Conservation (phyloP, 768 basidiomycete species). For the Calocybe indica region DNA sequence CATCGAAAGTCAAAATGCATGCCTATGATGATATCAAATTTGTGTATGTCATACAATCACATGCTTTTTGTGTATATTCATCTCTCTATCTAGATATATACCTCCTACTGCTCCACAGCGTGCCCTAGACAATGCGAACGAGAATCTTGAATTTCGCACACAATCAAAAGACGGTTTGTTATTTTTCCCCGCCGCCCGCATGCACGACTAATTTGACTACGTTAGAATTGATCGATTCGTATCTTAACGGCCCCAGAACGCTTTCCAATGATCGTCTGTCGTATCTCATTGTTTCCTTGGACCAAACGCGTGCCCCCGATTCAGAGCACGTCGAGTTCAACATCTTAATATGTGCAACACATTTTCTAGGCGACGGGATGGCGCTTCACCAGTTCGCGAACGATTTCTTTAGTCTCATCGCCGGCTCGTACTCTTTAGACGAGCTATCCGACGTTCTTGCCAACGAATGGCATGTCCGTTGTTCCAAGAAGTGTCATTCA, state of each 20-base stretch:
- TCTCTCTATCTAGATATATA: constrained; percentile 32
- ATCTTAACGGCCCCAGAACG: constrained; percentile 74
- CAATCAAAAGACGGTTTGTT: constrained; percentile 50
- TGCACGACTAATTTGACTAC: background rate
- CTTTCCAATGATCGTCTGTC: constrained; percentile 64
- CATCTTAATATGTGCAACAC: constrained; percentile 68
- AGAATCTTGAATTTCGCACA: constrained; percentile 41
- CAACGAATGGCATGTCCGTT: constrained; percentile 25
- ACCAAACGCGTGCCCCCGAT: background rate
- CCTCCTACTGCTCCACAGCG: constrained; percentile 35
- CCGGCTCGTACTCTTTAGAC: constrained; percentile 21
- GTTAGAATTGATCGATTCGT: constrained; percentile 58
- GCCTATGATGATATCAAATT: constrained; percentile 63
- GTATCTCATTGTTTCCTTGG: constrained; percentile 44
- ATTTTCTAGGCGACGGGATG: constrained; percentile 87
- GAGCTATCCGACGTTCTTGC: constrained; percentile 23
- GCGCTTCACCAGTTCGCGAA: constrained; percentile 78
- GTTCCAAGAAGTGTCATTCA: too few relatives aligned
- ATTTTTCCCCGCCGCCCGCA: background rate
- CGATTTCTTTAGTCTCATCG: constrained; percentile 68
- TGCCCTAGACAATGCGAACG: constrained; percentile 41
- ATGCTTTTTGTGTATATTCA: background rate
- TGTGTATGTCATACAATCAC: constrained; percentile 36
- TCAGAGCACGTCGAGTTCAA: constrained; percentile 37
- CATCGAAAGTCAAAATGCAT: constrained; percentile 52